Evolutionary conservation across 1,284 basidiomycete species (phyloP).

Genomic region (Quambalaria eucalypti): DNA sequence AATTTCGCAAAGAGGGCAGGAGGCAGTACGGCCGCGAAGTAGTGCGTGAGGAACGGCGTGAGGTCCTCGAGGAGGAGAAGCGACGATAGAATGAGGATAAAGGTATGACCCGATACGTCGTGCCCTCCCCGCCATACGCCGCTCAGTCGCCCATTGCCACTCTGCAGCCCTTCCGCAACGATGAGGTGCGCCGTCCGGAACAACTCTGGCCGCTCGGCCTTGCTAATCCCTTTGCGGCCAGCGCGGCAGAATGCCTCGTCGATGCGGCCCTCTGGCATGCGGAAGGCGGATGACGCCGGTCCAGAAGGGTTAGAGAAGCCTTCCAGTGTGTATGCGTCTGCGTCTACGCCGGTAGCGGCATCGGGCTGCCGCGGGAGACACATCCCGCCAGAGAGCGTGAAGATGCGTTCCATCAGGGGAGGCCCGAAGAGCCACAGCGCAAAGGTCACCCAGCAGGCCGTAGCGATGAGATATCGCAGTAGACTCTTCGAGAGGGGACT

Average conservation of each 20-base stretch:
- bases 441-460: slow-evolving; percentile 59
- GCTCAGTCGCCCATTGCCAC: slow-evolving; percentile 4
- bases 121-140: slow-evolving; percentile 60
- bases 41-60: slow-evolving; percentile 48
- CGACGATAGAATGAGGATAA: slow-evolving; percentile 74
- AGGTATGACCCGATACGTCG: slow-evolving; percentile 88
- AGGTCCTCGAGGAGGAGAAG: slow-evolving; percentile 74
- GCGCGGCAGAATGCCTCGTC: slow-evolving; percentile 26
- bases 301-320: neutral
- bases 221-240: neutral
- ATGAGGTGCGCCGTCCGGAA: slow-evolving; percentile 51
- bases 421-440: slow-evolving; percentile 89
- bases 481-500: slow-evolving; percentile 36
- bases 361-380: slow-evolving; percentile 54
- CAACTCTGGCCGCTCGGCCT: slow-evolving; percentile 35
- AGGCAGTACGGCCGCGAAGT: slow-evolving; percentile 3
- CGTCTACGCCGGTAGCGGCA: slow-evolving; percentile 1
- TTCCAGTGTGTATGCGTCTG: neutral
- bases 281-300: neutral
- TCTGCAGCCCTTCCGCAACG: neutral
- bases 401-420: slow-evolving; percentile 65
- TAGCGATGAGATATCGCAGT: slow-evolving; percentile 59
- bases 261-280: slow-evolving; percentile 2
- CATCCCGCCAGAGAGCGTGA: slow-evolving; percentile 67
- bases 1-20: neutral